Conservation (phyloP, 441 rosid species). For the Theobroma grandiflorum region DNA sequence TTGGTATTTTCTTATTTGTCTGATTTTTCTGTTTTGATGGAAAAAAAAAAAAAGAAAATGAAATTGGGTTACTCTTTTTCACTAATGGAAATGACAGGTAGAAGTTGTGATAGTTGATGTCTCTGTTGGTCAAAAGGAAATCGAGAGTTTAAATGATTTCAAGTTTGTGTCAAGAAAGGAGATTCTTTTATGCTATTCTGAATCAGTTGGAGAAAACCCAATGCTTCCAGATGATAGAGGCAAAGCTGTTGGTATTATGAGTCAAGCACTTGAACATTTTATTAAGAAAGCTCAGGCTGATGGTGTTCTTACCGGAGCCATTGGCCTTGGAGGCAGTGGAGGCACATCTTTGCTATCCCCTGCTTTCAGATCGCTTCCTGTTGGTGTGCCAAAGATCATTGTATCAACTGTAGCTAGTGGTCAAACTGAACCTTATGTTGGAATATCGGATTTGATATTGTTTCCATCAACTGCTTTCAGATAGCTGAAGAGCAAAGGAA, state of each 20-base stretch:
- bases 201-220: conserved; percentile 31
- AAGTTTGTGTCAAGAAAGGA: conserved; percentile 60
- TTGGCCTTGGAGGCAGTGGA: conserved; percentile 92
- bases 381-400: too few species aligned
- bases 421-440: too few species aligned
- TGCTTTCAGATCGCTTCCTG: too few species aligned
- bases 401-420: too few species aligned
- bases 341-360: too few species aligned
- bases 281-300: conserved; percentile 47
- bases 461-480: too few species aligned
- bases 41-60: neutral
- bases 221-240: conserved; percentile 73
- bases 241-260: conserved; percentile 72
- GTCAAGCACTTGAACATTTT: conserved; percentile 66
- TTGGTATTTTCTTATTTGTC: neutral
- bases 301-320: conserved; percentile 62
- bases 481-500: too few species aligned
- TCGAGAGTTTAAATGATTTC: conserved; percentile 48
- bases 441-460: too few species aligned
- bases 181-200: conserved; percentile 55
- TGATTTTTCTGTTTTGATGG: neutral
- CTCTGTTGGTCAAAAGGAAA: conserved; percentile 56
- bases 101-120: conserved; percentile 82
- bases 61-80: conserved; percentile 13
- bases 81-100: conserved; percentile 48